A percentile compares a stretch with the other conserved stretches of the same genome.
Evolutionary conservation across 768 basidiomycete genomes (phyloP).

Genomic region (Russula earlei): DNA sequence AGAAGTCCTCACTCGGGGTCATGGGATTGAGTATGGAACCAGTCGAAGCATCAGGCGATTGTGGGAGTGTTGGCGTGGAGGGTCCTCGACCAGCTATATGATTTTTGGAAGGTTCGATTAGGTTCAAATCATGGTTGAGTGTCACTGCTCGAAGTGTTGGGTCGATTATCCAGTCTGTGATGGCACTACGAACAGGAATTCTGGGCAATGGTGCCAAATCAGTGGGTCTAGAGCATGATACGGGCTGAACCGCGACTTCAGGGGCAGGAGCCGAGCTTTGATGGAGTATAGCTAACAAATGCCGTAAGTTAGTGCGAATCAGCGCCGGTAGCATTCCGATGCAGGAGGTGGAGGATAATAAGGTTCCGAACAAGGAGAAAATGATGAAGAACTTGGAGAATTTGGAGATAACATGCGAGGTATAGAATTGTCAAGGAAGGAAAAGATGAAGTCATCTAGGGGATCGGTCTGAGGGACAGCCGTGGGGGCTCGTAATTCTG

Average conservation of each 20-base stretch:
- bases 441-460: slow-evolving; percentile 31
- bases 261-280: slow-evolving; percentile 19
- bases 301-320: slow-evolving; percentile 2
- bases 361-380: neutral
- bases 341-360: neutral
- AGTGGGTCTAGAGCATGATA: slow-evolving; percentile 27
- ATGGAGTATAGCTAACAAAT: neutral
- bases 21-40: slow-evolving; percentile 26
- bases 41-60: slow-evolving; percentile 16
- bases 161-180: slow-evolving; percentile 18
- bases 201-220: neutral
- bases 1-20: slow-evolving; percentile 28
- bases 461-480: slow-evolving; percentile 23
- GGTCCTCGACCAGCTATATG: slow-evolving; percentile 20
- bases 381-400: neutral
- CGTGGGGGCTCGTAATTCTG: slow-evolving; percentile 1
- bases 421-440: slow-evolving; percentile 7
- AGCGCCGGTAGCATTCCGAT: slow-evolving; percentile 1
- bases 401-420: neutral
- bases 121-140: neutral
- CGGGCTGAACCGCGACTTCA: slow-evolving; percentile 44
- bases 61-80: slow-evolving; percentile 14
- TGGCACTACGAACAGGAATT: neutral
- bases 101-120: neutral
- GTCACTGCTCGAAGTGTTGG: slow-evolving; percentile 14